phyloP scores from a whole-genome alignment of 2,329 filamentous ascomycete species.

The Claviceps fusiformis region DNA sequence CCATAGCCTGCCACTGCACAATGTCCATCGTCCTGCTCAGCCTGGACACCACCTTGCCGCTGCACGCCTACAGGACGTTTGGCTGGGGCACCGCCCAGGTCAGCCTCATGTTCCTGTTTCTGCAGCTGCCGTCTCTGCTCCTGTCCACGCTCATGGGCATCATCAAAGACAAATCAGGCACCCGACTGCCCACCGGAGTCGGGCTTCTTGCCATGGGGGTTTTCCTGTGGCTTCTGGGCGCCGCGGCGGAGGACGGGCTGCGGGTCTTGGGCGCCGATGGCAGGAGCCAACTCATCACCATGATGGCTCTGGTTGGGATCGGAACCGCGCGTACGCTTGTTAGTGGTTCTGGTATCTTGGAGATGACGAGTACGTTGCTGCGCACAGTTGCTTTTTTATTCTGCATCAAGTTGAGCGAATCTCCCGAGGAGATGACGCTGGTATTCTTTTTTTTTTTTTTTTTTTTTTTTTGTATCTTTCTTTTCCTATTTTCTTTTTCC shows the following conservation, averaged over 20 bases:
- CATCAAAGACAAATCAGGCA: background rate
- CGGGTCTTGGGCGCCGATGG: background rate
- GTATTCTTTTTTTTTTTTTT: no score
- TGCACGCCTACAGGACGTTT: background rate
- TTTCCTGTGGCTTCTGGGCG: background rate
- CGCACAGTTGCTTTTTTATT: no score
- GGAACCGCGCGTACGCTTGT: background rate
- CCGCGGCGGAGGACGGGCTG: background rate
- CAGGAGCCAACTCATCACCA: background rate
- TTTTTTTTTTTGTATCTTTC: no score
- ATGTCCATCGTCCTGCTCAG: background rate
- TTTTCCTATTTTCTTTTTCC: no score
- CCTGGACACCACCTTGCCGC: background rate
- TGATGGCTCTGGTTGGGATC: background rate
- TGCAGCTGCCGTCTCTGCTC: background rate
- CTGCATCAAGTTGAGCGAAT: no score
- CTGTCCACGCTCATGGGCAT: background rate
- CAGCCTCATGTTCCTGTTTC: background rate
- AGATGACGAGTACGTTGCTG: background rate
- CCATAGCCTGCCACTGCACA: background rate
- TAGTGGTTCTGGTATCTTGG: background rate
- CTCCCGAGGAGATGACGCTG: no score
- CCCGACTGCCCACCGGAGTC: background rate
- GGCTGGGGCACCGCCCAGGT: background rate
- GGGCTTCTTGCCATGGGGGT: background rate